Percentiles rank a stretch among this genome's conserved stretches.
Conservation (phyloP, 1,284 basidiomycete genomes). For the Boletus holoroseus region DNA sequence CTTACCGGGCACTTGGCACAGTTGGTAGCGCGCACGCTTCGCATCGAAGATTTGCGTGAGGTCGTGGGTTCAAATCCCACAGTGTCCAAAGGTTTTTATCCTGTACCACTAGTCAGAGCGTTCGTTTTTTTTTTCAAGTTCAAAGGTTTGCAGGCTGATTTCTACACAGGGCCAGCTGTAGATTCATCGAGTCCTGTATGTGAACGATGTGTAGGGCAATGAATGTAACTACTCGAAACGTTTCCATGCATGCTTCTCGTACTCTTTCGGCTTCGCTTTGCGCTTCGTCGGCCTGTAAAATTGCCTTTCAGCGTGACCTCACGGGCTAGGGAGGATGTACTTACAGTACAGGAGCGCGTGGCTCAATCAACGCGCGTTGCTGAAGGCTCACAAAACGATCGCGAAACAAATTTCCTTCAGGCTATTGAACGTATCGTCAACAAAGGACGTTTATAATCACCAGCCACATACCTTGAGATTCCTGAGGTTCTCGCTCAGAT, state of each 20-base stretch:
- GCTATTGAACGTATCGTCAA: slow-evolving; percentile 41
- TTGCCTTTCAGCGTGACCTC: slow-evolving; percentile 5
- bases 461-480: slow-evolving; percentile 65
- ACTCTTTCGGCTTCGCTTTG: slow-evolving; percentile 58
- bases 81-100: slow-evolving; percentile 34
- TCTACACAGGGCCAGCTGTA: neutral
- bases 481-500: slow-evolving; percentile 82
- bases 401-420: slow-evolving; percentile 89
- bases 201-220: neutral
- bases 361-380: slow-evolving; percentile 72
- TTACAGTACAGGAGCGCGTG: slow-evolving; percentile 67
- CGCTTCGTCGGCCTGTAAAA: slow-evolving; percentile 45
- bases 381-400: slow-evolving; percentile 84
- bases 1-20: slow-evolving; percentile 32
- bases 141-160: neutral
- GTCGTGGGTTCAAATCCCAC: slow-evolving; percentile 39
- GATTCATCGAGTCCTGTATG: neutral
- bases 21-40: slow-evolving; percentile 40
- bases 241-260: slow-evolving; percentile 89
- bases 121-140: neutral
- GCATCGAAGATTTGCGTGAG: slow-evolving; percentile 33
- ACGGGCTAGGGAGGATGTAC: slow-evolving; percentile 32
- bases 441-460: neutral
- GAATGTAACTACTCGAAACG: slow-evolving; percentile 50
- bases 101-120: neutral